Evolutionary conservation across 2,329 filamentous ascomycete genomes (phyloP).

Genomic region (Tolypocladium guangdongense): DNA sequence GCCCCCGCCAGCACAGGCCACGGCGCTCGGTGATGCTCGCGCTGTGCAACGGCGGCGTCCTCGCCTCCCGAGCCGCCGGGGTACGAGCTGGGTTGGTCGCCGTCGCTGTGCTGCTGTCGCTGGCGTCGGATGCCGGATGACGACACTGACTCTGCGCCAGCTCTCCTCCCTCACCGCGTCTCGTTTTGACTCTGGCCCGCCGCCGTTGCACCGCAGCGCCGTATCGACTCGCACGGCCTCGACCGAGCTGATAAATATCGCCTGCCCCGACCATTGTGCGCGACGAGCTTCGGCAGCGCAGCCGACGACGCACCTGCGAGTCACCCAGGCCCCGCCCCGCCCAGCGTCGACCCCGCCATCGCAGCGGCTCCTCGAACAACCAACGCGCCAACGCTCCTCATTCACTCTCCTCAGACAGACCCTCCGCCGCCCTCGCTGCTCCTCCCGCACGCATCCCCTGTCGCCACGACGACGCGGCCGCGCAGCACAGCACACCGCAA

Average conservation of each 20-base stretch:
- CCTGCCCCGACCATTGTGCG: too few species aligned
- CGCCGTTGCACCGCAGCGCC: background rate
- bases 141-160: too few species aligned
- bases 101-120: too few species aligned
- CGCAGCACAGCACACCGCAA: slow-evolving; percentile 25
- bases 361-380: too few species aligned
- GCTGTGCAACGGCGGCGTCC: background rate
- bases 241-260: too few species aligned
- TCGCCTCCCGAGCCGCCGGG: background rate
- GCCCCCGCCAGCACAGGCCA: too few species aligned
- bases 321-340: too few species aligned
- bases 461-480: background rate
- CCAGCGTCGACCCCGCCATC: background rate
- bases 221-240: background rate
- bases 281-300: too few species aligned
- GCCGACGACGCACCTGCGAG: too few species aligned
- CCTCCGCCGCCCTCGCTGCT: background rate
- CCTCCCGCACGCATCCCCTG: background rate
- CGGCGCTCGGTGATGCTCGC: too few species aligned
- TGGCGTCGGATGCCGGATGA: background rate
- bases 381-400: background rate
- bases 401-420: background rate
- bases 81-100: too few species aligned
- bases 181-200: background rate
- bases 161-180: background rate